Percentiles rank a stretch among this genome's conserved stretches.
phyloP scores from a whole-genome alignment of 1,284 basidiomycete genomes.

The Papiliotrema flavescens region DNA sequence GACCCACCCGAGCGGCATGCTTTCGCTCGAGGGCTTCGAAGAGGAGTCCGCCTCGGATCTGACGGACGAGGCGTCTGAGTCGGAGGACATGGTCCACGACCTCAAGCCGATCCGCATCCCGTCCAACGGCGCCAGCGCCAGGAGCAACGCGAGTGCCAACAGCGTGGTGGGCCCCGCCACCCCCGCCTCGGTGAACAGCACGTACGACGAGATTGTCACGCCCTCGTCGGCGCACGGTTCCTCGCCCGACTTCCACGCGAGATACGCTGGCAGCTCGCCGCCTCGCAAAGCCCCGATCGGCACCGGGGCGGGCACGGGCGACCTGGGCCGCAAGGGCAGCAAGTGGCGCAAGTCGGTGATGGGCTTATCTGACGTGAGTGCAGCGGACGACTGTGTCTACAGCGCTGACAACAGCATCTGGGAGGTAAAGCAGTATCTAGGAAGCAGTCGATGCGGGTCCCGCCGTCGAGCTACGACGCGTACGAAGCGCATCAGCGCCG shows the following conservation, averaged over 20 bases:
- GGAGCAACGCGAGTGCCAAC: neutral
- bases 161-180: neutral
- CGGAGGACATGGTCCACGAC: conserved; percentile 1
- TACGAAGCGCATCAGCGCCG: conserved; percentile 29
- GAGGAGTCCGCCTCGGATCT: conserved; percentile 14
- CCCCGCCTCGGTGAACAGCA: neutral
- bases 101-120: conserved; percentile 1
- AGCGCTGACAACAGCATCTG: neutral
- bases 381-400: neutral
- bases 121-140: neutral
- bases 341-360: conserved; percentile 36
- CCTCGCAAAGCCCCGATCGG: conserved; percentile 13
- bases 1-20: conserved; percentile 8
- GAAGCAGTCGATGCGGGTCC: conserved; percentile 5
- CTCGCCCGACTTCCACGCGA: conserved; percentile 2
- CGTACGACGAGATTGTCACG: conserved; percentile 2
- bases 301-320: conserved; percentile 2
- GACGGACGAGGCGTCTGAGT: conserved; percentile 5
- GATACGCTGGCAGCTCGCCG: conserved; percentile 17
- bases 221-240: neutral
- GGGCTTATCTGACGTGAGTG: conserved; percentile 13
- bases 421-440: neutral
- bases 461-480: conserved; percentile 36
- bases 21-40: conserved; percentile 23
- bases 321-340: conserved; percentile 24